Evolutionary conservation across 169 alveolate species (phyloP).

Genomic region (Babesia gibsoni): DNA sequence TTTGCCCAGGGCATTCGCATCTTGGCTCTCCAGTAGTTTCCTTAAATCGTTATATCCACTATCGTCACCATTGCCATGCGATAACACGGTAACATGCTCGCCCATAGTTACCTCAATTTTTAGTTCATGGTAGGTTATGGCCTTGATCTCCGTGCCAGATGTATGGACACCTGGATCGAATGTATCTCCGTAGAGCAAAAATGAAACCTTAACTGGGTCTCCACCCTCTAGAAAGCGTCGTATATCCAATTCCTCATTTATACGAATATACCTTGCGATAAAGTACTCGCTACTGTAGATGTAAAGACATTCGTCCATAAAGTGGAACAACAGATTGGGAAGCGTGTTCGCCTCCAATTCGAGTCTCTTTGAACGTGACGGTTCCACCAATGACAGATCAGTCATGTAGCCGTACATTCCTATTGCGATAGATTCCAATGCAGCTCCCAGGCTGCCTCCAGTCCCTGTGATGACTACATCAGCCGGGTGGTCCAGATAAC

Average conservation of each 20-base stretch:
- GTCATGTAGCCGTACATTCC: slow-evolving; percentile 68
- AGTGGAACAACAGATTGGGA: slow-evolving; percentile 34
- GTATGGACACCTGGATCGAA: slow-evolving; percentile 49
- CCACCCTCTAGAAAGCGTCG: neutral
- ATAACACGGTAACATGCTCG: neutral
- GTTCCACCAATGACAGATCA: slow-evolving; percentile 52
- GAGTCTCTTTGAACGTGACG: slow-evolving; percentile 6
- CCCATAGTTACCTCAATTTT: slow-evolving; percentile 21
- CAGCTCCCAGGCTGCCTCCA: slow-evolving; percentile 53
- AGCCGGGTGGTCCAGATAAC: slow-evolving; percentile 73
- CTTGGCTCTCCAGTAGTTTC: neutral
- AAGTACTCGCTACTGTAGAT: slow-evolving; percentile 66
- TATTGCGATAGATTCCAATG: slow-evolving; percentile 58
- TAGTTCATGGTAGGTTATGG: slow-evolving; percentile 70
- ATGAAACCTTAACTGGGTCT: slow-evolving; percentile 13
- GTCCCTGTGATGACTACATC: slow-evolving; percentile 68
- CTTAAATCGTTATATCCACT: neutral
- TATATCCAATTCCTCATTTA: neutral
- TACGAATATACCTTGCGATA: slow-evolving; percentile 54
- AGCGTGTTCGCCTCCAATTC: slow-evolving; percentile 44
- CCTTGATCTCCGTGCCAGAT: slow-evolving; percentile 73
- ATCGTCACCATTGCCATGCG: neutral
- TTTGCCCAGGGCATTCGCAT: neutral
- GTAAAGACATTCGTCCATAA: slow-evolving; percentile 66
- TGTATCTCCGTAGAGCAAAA: slow-evolving; percentile 59